Evolutionary conservation across 352 stramenopile species (phyloP), one percentile per base, ranked within the genome.

Genomic region (Phytophthora fragariae): DNA sequence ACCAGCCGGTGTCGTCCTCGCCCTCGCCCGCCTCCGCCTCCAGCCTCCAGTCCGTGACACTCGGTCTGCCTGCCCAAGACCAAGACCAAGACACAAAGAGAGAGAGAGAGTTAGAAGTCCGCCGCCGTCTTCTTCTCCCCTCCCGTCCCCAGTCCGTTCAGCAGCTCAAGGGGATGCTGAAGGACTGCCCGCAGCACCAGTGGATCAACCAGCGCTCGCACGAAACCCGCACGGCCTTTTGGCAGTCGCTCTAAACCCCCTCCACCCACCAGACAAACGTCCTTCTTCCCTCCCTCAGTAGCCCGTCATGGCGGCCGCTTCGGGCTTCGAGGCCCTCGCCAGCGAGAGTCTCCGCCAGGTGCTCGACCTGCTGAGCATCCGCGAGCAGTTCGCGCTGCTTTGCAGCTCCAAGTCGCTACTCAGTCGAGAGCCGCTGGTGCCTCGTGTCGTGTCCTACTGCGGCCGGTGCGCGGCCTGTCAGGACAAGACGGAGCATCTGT

Each of bases 151-250:
- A 53, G 47, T 77, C 58, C 67, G 54, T 67, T 70, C 59, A 66
- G 65, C 71, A 73, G 52, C 63, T 59, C 71, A 53, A 70, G 37
- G 63, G 70, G 56, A 96, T 97, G 90, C 90, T 97, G 56, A 95
- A 95, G 84, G 82, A 95, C 80, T 97, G 90, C 66, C 90, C 90
- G 66, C 90, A 97, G 85, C 90, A 97, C 77, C 90, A 97, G 88
- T 97, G 88, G 87, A 94, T 97, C 76, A 91, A 81, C 78, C 87
- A 93, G 74, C 90, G 90, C 82, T 92, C 87, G 74, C 88, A 94
- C 88, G 90, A 97, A 82, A 95, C 87, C 77, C 89, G 86, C 77
- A 88, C 82, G 60, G 79, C 82, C 57, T 86, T 93, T 73, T 86
- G 79, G 81, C 80, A 85, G 79, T 78, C 79, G 14, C 72, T 89